Evolutionary conservation across 108 stramenopile species (phyloP).

Genomic region (Fistulifera solaris): DNA sequence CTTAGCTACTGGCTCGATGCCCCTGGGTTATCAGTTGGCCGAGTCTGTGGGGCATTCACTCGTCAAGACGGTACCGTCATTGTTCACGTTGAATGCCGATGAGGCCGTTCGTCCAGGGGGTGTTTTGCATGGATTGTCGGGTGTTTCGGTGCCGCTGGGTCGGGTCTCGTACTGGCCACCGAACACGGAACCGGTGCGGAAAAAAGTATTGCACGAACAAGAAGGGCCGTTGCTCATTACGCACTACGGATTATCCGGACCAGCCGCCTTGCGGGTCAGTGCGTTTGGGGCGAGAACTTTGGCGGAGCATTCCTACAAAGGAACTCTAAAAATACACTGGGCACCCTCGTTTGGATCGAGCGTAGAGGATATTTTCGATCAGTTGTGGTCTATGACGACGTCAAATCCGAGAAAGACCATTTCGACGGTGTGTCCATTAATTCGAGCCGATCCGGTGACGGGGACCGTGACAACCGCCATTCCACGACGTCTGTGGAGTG

Average conservation of each 20-base stretch:
- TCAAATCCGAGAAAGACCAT: constrained; percentile 37
- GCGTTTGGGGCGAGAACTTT: constrained; percentile 89
- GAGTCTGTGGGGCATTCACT: constrained; percentile 67
- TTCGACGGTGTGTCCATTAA: constrained; percentile 51
- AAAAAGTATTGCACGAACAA: constrained; percentile 25
- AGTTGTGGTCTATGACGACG: constrained; percentile 22
- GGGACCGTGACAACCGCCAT: constrained; percentile 20
- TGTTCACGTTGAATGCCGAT: constrained; percentile 85
- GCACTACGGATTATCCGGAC: constrained; percentile 88
- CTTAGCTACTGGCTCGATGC: constrained; percentile 88
- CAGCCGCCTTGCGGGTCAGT: constrained; percentile 83
- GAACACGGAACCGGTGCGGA: constrained; percentile 14
- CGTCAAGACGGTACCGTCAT: constrained; percentile 74
- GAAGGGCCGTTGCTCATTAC: constrained; percentile 90
- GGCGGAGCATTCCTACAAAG: constrained; percentile 50
- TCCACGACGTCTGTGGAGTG: constrained; percentile 68
- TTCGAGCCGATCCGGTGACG: neutral
- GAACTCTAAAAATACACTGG: constrained; percentile 54
- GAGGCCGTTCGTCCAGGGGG: constrained; percentile 44
- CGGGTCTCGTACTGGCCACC: constrained; percentile 31
- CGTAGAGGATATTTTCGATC: constrained; percentile 34
- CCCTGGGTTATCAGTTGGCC: constrained; percentile 78
- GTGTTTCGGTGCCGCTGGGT: constrained; percentile 61
- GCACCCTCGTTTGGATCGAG: constrained; percentile 25
- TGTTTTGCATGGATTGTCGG: constrained; percentile 58